These are phyloP conservation scores for Botrytis hyacinthi DNA, from an alignment of 2,329 filamentous ascomycete species.

Conservation along the genomic window DNA sequence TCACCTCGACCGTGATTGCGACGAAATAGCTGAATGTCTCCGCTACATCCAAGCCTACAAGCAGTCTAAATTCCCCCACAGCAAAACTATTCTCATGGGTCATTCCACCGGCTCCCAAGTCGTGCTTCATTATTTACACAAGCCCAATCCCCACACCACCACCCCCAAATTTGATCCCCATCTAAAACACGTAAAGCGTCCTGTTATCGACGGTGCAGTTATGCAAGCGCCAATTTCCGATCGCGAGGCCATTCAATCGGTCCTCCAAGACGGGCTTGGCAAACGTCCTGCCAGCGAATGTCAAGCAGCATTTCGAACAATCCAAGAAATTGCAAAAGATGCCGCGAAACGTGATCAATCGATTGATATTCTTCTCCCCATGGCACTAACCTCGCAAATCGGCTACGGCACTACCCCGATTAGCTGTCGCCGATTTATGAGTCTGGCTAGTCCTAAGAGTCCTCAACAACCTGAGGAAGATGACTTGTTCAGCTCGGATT, in stretches of 20 bases:
- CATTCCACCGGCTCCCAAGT: slow-evolving; percentile 68
- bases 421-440: slow-evolving; percentile 40
- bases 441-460: slow-evolving; percentile 49
- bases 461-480: slow-evolving; percentile 55
- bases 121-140: slow-evolving; percentile 58
- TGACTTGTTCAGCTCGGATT: slow-evolving; percentile 64
- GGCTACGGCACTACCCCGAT: slow-evolving; percentile 38
- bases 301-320: slow-evolving; percentile 33
- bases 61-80: slow-evolving; percentile 25
- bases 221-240: slow-evolving; percentile 64
- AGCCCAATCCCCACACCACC: slow-evolving; percentile 41
- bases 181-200: slow-evolving; percentile 40
- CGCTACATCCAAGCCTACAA: slow-evolving; percentile 40
- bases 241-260: slow-evolving; percentile 49
- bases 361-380: slow-evolving; percentile 39
- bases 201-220: slow-evolving; percentile 55
- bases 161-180: slow-evolving; percentile 11
- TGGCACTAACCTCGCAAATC: slow-evolving; percentile 37
- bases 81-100: slow-evolving; percentile 62
- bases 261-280: slow-evolving; percentile 40
- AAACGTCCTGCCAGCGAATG: slow-evolving; percentile 33
- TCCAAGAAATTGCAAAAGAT: slow-evolving; percentile 41
- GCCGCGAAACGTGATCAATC: slow-evolving; percentile 26
- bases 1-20: slow-evolving; percentile 41
- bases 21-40: slow-evolving; percentile 40